Conservation (phyloP, 2,329 filamentous ascomycete genomes). For the Calonectria pauciramosa region DNA sequence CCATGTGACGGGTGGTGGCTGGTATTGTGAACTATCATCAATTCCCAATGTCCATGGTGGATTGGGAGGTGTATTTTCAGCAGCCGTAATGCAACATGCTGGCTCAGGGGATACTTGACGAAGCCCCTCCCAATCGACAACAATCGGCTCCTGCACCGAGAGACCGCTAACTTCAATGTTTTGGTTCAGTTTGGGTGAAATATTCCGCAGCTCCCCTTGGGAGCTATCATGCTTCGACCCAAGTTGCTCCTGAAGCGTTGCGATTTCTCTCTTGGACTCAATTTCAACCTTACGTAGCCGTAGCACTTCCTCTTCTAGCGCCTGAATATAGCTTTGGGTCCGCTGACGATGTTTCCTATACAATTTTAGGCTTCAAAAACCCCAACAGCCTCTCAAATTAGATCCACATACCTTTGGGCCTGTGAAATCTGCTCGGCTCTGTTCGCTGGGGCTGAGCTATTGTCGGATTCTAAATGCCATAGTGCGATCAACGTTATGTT, state of each 20-base stretch:
- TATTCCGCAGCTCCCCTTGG: background rate
- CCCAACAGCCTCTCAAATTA: background rate
- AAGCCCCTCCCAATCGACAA: background rate
- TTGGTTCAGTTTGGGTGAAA: too few relatives aligned
- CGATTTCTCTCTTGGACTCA: background rate
- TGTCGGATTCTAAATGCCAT: background rate
- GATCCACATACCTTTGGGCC: background rate
- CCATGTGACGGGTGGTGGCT: background rate
- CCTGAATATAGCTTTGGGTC: conserved; percentile 4
- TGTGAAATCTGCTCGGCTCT: background rate
- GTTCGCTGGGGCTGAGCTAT: background rate
- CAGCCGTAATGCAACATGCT: background rate
- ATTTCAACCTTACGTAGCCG: background rate
- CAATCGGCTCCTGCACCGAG: background rate
- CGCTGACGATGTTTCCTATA: background rate
- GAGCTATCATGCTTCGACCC: background rate
- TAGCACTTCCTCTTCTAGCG: background rate
- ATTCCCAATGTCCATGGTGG: background rate
- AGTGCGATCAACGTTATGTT: background rate
- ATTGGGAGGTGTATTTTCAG: background rate
- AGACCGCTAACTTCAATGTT: background rate
- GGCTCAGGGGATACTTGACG: background rate
- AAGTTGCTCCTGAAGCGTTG: background rate
- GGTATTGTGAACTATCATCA: background rate
- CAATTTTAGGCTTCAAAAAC: background rate